Evolutionary conservation across 208 protist genomes (phyloP).

Genomic region (Acanthamoeba culbertsoni): DNA sequence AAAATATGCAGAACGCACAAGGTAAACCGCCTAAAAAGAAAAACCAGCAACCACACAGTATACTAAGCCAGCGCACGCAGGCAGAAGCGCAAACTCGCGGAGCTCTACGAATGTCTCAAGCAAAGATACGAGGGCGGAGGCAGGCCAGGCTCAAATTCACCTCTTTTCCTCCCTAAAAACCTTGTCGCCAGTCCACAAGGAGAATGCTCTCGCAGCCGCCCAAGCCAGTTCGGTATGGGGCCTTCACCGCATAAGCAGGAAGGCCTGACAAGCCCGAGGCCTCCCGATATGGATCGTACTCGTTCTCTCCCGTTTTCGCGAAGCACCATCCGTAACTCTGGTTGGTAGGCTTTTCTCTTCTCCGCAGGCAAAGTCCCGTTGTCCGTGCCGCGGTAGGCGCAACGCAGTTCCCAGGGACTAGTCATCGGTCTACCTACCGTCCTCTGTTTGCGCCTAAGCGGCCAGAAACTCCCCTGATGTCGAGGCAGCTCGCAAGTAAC

Average conservation of each 20-base stretch:
- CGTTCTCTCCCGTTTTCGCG: too few species aligned
- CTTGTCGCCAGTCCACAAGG: background rate
- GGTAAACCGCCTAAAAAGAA: background rate
- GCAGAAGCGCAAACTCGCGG: slow-evolving; percentile 47
- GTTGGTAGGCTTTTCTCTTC: slow-evolving; percentile 54
- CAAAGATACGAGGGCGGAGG: background rate
- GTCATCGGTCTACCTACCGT: background rate
- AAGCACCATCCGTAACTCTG: too few species aligned
- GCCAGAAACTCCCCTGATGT: slow-evolving; percentile 10
- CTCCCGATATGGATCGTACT: background rate
- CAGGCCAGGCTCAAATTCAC: background rate
- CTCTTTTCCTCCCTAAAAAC: background rate
- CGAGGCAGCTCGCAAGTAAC: background rate
- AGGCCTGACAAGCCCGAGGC: background rate
- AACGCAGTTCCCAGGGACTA: background rate
- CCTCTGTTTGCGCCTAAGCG: slow-evolving; percentile 18
- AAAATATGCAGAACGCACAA: slow-evolving; percentile 18
- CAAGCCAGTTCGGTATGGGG: background rate
- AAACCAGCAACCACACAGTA: too few species aligned
- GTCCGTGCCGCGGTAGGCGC: background rate
- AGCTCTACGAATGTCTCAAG: slow-evolving; percentile 54
- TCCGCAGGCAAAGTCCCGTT: slow-evolving; percentile 23
- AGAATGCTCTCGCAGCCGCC: background rate
- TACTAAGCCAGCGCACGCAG: too few species aligned
- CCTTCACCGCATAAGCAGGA: background rate